phyloP scores from a whole-genome alignment of 108 stramenopile species.

The Skeletonema tropicum region DNA sequence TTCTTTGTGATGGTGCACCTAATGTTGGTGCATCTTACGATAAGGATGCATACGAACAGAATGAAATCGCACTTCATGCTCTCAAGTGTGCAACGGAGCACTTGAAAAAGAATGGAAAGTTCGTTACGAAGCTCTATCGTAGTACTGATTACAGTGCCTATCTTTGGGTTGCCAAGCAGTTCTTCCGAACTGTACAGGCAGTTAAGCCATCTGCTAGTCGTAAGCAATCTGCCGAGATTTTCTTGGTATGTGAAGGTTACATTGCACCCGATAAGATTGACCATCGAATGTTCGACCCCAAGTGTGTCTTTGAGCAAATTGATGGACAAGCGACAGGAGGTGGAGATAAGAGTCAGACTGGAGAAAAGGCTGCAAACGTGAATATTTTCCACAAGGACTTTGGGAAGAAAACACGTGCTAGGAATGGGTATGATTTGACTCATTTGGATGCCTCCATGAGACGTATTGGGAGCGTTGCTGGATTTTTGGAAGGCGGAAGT shows the following conservation, averaged over 20 bases:
- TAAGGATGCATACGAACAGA: conserved; percentile 98
- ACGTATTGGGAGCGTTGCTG: conserved; percentile 69
- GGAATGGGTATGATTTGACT: conserved; percentile 94
- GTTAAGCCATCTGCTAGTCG: conserved; percentile 96
- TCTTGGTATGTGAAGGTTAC: conserved; percentile 93
- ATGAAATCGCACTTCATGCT: conserved; percentile 94
- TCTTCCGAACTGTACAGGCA: conserved; percentile 88
- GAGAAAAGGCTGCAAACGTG: conserved; percentile 40
- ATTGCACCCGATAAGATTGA: conserved; percentile 94
- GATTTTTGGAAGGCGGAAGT: conserved; percentile 78
- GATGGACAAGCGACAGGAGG: conserved; percentile 82
- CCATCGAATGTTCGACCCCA: conserved; percentile 95
- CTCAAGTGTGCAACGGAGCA: conserved; percentile 96
- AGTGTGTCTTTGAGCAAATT: conserved; percentile 92
- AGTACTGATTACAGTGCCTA: conserved; percentile 95
- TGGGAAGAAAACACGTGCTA: conserved; percentile 80
- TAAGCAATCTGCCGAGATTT: conserved; percentile 97
- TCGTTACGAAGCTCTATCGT: conserved; percentile 98
- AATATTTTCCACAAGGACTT: conserved; percentile 96
- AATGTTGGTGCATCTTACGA: conserved; percentile 97
- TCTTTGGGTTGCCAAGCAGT: conserved; percentile 96
- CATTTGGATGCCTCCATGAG: conserved; percentile 82
- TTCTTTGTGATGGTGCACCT: conserved; percentile 99
- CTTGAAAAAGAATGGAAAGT: conserved; percentile 85
- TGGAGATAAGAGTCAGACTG: conserved; percentile 45